A percentile compares a stretch with the other conserved stretches of the same genome.
Conservation (phyloP, 257 asterid species). For the Echium plantagineum region DNA sequence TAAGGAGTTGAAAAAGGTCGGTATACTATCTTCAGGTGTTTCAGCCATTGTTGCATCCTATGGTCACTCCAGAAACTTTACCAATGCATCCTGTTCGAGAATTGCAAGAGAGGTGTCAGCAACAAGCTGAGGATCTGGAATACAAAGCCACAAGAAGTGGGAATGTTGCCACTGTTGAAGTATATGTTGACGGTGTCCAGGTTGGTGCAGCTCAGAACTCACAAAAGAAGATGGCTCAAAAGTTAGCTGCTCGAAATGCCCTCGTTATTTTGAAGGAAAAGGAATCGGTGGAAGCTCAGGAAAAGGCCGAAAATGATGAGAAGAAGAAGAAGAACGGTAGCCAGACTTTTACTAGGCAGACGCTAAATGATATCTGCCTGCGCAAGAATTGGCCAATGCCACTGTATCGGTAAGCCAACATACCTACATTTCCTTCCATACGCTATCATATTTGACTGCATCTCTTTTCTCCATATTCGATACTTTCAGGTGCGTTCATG, state of each 20-base stretch:
- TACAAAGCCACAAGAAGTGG: conserved; percentile 80
- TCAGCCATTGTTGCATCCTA: conserved; percentile 81
- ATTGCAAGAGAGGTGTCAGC: conserved; percentile 97
- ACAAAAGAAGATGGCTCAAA: conserved; percentile 98
- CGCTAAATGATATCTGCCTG: conserved; percentile 84
- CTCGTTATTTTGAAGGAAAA: conserved; percentile 76
- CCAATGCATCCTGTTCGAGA: conserved; percentile 99
- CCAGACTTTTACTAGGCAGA: conserved; percentile 88
- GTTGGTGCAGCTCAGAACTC: conserved; percentile 80
- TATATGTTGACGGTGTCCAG: conserved; percentile 76
- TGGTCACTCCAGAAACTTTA: conserved; percentile 98
- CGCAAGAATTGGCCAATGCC: conserved; percentile 99
- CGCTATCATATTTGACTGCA: background rate
- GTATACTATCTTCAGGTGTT: conserved; percentile 43
- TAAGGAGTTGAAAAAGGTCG: background rate
- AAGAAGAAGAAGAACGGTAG: conserved; percentile 58
- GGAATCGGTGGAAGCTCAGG: conserved; percentile 51
- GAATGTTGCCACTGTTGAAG: conserved; percentile 86
- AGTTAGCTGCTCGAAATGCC: conserved; percentile 95
- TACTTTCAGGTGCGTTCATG: conserved; percentile 51
- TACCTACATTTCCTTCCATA: background rate
- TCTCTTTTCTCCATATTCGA: background rate
- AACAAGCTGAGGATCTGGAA: conserved; percentile 92
- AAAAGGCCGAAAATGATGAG: conserved; percentile 38
- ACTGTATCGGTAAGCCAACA: conserved; percentile 46